phyloP scores from a whole-genome alignment of 192 early-diverging fungal genomes.

The Backusella macrospora region DNA sequence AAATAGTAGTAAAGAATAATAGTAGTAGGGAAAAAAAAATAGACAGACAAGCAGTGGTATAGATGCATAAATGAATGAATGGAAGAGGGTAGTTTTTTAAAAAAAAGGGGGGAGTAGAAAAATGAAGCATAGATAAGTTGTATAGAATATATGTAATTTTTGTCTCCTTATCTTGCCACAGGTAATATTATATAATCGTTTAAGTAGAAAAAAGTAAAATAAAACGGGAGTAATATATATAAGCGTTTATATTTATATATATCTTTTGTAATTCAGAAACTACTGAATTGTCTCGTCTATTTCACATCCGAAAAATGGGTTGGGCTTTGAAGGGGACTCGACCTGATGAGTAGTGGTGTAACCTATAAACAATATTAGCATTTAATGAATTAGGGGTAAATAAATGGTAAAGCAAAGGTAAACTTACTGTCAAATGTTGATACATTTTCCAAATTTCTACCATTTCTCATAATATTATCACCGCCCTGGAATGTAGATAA shows the following conservation, averaged over 20 bases:
- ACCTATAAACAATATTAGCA: background rate
- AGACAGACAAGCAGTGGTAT: background rate
- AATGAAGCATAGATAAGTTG: slow-evolving; percentile 16
- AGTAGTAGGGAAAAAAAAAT: background rate
- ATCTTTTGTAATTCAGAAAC: background rate
- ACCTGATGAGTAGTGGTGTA: background rate
- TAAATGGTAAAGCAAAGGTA: background rate
- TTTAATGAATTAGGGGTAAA: background rate
- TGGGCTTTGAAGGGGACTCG: background rate
- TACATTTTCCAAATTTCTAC: background rate
- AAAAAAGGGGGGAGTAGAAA: background rate
- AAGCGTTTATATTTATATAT: background rate
- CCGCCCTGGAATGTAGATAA: background rate
- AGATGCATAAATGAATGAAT: slow-evolving; percentile 10
- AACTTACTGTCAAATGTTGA: background rate
- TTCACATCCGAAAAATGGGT: slow-evolving; percentile 13
- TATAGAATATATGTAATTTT: background rate
- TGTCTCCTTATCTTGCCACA: slow-evolving; percentile 9
- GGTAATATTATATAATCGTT: slow-evolving; percentile 4
- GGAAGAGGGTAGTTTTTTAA: background rate
- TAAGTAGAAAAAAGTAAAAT: background rate
- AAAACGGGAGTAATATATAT: background rate
- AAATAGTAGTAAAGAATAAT: too few species aligned
- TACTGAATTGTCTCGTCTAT: background rate
- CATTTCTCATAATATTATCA: background rate